Evolutionary conservation across 2,329 filamentous ascomycete genomes (phyloP), one percentile per base, ranked within the genome.

Genomic region (Cryoendolithus antarcticus): DNA sequence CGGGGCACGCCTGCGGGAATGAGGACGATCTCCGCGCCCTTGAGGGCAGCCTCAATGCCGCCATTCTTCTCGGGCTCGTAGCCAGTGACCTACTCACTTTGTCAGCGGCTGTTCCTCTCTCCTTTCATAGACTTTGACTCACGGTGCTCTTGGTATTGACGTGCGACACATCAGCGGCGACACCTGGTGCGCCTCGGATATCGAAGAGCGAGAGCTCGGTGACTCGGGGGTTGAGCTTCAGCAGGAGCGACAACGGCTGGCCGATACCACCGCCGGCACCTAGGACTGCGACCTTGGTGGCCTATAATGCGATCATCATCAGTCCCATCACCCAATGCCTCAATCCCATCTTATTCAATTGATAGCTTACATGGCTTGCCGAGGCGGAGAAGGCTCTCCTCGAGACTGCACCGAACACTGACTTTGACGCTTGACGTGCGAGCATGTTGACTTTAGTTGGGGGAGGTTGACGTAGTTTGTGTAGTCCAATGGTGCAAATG

Each of bases 1-100:
- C 91, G 86, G 62, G 91, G 91, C 53, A 98, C 89, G 75, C 91
- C 91, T 60, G 91, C 91, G 60, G 91, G 91, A 66, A 98, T 96
- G 62, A 98, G 78, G 60, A 98, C 85, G 56, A 98, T 80, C 69
- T 96, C 86, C 59, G 86, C 72, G 62, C 76, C 88, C 71, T 84
- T 82, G 64, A 98, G 77, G 59, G 80, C 81, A 50, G 74, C 74
- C 56, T 75, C 75, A 48, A 96, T 82, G 58, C 85, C 85, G 44
- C 73, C 71, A 47, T 81, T 71, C 49, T 74, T 81, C 15, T 48
- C 49, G 51, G 86, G 75, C 53, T 86, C 80, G 67, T 89, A 93
- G 62, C 91, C 91, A 59, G 75, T 88, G 67, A 96, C 89, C 66
- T 71, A 12, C 38, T 45, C 29, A 9, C 35, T 12, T 35, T 34